phyloP scores from a whole-genome alignment of 2,329 filamentous ascomycete genomes.

The Scopulariopsis brevicaulis region DNA sequence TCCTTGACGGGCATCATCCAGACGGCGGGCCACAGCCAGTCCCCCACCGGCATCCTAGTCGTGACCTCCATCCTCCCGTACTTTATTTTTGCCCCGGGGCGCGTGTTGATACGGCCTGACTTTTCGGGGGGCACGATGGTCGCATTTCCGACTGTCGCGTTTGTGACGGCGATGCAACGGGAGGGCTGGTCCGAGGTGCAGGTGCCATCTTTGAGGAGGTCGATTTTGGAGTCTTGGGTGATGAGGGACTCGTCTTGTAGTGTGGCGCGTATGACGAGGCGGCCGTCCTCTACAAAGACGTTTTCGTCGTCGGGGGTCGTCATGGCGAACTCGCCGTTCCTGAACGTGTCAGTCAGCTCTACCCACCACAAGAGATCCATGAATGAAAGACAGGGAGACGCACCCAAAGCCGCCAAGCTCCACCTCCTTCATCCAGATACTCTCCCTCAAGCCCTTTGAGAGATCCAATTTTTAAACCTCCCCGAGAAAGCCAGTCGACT shows the following conservation, averaged over 20 bases:
- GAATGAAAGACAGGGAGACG: slow-evolving; percentile 16
- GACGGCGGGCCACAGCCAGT: slow-evolving; percentile 90
- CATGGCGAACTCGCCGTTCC: slow-evolving; percentile 72
- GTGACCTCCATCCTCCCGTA: slow-evolving; percentile 74
- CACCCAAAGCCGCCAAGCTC: slow-evolving; percentile 68
- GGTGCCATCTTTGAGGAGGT: slow-evolving; percentile 52
- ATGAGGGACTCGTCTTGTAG: slow-evolving; percentile 59
- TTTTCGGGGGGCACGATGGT: slow-evolving; percentile 68
- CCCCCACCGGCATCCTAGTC: slow-evolving; percentile 63
- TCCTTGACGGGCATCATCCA: slow-evolving; percentile 72
- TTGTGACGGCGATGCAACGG: slow-evolving; percentile 59
- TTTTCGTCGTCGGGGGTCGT: slow-evolving; percentile 66
- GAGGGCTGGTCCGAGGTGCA: slow-evolving; percentile 51
- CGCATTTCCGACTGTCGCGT: slow-evolving; percentile 57
- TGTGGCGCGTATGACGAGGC: slow-evolving; percentile 66
- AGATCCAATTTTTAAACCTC: too few relatives aligned
- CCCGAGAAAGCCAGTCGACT: too few relatives aligned
- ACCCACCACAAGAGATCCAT: background rate
- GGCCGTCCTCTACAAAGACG: slow-evolving; percentile 57
- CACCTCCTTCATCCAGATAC: slow-evolving; percentile 64
- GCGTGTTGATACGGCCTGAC: slow-evolving; percentile 70
- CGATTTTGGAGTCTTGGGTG: slow-evolving; percentile 53
- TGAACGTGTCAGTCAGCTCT: slow-evolving; percentile 14
- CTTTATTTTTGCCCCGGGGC: slow-evolving; percentile 57
- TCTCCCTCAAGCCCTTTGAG: slow-evolving; percentile 40